These are phyloP conservation scores for Jaapia argillacea DNA, from an alignment of 768 basidiomycete genomes.

Conservation along the genomic window DNA sequence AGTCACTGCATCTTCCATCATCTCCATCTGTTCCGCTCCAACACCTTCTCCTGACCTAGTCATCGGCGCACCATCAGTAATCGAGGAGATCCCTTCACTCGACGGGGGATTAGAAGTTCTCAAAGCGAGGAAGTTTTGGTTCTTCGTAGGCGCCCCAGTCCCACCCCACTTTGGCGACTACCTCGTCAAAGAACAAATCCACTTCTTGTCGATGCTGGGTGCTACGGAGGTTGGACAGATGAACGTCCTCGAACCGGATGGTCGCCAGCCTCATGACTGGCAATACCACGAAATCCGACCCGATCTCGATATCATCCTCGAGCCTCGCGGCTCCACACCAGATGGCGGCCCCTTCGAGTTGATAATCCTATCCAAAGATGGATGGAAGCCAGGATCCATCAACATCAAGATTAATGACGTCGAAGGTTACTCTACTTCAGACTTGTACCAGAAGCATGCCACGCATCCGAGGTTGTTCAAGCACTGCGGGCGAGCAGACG, in stretches of 20 bases:
- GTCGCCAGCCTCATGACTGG: conserved; percentile 4
- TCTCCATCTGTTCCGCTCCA: conserved; percentile 1
- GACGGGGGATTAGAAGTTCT: conserved; percentile 3
- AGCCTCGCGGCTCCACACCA: conserved; percentile 1
- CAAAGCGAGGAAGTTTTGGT: conserved; percentile 2
- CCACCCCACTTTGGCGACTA: conserved; percentile 5
- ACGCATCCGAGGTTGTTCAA: background rate
- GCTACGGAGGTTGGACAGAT: conserved; percentile 6
- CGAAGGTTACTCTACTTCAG: conserved; percentile 2
- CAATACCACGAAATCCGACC: conserved; percentile 5
- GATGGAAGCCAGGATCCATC: conserved; percentile 4
- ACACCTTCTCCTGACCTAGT: conserved; percentile 3
- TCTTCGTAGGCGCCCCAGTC: conserved; percentile 5
- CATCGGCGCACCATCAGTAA: conserved; percentile 5
- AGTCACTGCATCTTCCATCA: conserved; percentile 3
- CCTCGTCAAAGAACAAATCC: conserved; percentile 5
- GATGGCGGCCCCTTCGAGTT: conserved; percentile 2
- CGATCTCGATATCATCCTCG: conserved; percentile 2
- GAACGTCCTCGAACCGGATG: conserved; percentile 6
- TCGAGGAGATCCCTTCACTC: conserved; percentile 3
- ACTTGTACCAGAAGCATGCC: conserved; percentile 3
- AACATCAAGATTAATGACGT: conserved; percentile 2
- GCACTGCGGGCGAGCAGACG: conserved; percentile 3
- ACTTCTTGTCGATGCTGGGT: conserved; percentile 5
- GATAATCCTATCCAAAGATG: conserved; percentile 1